phyloP scores from a whole-genome alignment of 305 asterid genomes.

The Lippia alba region DNA sequence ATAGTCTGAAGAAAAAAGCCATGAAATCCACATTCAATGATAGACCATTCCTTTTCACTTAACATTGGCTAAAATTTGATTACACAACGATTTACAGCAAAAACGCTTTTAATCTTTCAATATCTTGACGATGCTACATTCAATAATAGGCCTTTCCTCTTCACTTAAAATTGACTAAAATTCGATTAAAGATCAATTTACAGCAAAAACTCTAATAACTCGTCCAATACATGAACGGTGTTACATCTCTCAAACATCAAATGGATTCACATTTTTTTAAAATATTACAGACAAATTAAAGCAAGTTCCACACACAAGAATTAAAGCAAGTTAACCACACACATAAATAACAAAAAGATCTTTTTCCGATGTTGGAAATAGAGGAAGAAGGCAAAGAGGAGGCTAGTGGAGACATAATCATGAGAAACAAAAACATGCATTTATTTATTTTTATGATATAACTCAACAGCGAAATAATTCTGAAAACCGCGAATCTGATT shows the following conservation, averaged over 20 bases:
- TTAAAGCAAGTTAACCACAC: too few species aligned
- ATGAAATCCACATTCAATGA: too few species aligned
- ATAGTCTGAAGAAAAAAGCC: too few species aligned
- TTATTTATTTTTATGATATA: background rate
- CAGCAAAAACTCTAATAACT: background rate
- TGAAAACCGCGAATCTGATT: background rate
- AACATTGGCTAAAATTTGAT: too few species aligned
- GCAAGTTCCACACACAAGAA: too few species aligned
- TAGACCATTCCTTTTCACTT: too few species aligned
- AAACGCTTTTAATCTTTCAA: too few species aligned
- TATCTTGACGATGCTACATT: too few species aligned
- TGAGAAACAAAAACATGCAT: slow-evolving; percentile 1
- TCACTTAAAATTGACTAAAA: slow-evolving; percentile 15
- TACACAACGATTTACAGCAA: too few species aligned
- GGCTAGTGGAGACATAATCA: background rate
- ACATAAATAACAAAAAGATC: background rate
- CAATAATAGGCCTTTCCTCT: background rate
- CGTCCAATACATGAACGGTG: background rate
- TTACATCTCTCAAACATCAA: background rate
- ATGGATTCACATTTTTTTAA: background rate
- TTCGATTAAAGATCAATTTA: slow-evolving; percentile 12
- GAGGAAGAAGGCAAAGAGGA: background rate
- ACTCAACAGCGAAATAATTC: background rate
- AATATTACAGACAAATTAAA: background rate
- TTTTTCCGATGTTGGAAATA: background rate